These are phyloP conservation scores for Pleomassaria siparia DNA, from an alignment of 2,329 filamentous ascomycete species.

Conservation along the genomic window DNA sequence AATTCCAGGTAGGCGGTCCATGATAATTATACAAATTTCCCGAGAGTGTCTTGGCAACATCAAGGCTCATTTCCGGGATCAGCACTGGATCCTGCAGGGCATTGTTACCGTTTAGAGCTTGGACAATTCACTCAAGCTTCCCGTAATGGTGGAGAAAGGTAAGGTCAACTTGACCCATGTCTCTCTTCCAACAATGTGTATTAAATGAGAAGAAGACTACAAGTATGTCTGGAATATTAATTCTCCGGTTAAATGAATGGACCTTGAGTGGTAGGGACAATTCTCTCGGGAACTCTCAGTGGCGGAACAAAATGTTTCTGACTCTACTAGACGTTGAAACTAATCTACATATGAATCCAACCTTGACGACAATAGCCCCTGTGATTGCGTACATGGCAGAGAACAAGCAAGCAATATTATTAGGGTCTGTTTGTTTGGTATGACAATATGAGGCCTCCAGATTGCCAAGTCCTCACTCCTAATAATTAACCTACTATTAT, in stretches of 20 bases:
- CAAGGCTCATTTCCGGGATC: background rate
- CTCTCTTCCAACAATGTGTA: too few species aligned
- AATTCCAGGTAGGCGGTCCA: background rate
- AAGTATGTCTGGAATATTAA: slow-evolving; percentile 1
- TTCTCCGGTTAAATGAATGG: slow-evolving; percentile 1
- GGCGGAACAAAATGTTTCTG: slow-evolving; percentile 25
- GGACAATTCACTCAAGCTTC: background rate
- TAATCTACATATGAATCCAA: slow-evolving; percentile 16
- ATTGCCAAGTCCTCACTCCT: too few species aligned
- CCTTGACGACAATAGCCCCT: slow-evolving; percentile 3
- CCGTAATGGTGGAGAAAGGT: slow-evolving; percentile 1
- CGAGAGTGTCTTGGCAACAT: background rate
- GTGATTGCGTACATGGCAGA: too few species aligned
- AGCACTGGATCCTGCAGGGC: background rate
- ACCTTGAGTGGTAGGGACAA: slow-evolving; percentile 14
- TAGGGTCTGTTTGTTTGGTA: too few species aligned
- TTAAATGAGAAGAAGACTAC: background rate
- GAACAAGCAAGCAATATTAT: too few species aligned
- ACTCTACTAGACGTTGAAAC: slow-evolving; percentile 10
- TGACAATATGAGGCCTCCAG: too few species aligned
- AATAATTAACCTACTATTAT: too few species aligned
- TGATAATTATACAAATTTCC: background rate
- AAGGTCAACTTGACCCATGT: too few species aligned
- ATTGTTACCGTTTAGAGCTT: background rate
- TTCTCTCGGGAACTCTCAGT: slow-evolving; percentile 23